Conservation (phyloP, 1,139 yeast genomes). For the Scheffersomyces illinoinensis region DNA sequence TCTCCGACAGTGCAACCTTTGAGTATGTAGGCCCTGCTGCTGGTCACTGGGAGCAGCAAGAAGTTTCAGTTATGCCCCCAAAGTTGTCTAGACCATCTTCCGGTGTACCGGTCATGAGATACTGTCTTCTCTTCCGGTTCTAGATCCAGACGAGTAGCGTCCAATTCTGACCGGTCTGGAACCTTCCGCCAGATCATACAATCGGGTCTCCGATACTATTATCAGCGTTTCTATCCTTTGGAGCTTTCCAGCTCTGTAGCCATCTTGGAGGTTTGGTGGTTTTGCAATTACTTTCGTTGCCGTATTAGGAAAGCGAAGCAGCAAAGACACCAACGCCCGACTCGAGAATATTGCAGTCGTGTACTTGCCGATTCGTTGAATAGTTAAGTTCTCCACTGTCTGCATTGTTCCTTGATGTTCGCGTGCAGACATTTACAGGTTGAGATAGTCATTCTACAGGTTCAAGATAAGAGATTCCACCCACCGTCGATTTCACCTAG, state of each 20-base stretch:
- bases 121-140: neutral
- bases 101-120: neutral
- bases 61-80: neutral
- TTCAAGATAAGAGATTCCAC: neutral
- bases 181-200: neutral
- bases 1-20: neutral
- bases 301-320: neutral
- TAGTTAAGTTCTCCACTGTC: neutral
- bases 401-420: neutral
- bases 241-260: neutral
- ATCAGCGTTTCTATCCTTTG: neutral
- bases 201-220: neutral
- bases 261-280: neutral
- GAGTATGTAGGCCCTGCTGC: neutral
- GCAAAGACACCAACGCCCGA: neutral
- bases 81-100: neutral
- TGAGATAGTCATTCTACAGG: neutral
- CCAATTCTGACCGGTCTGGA: neutral
- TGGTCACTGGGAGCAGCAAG: neutral
- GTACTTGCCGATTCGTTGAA: neutral
- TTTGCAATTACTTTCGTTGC: neutral
- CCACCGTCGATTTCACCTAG: neutral
- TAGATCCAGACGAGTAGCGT: neutral
- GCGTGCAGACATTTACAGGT: neutral
- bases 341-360: neutral